Conservation (phyloP, 1,284 basidiomycete species). For the Ceratobasidium theobromae region DNA sequence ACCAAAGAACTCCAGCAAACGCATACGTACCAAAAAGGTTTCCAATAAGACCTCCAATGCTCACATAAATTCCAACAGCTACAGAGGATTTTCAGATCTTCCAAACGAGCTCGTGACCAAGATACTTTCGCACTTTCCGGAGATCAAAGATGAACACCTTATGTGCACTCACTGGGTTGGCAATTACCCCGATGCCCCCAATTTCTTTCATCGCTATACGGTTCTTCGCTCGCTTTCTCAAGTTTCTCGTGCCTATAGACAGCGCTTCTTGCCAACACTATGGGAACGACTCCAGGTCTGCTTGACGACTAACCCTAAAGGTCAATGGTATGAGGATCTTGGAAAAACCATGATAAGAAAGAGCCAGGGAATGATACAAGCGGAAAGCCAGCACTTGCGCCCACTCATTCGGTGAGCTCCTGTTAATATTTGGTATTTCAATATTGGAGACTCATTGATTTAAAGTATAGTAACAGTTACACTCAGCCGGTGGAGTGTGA, state of each 20-base stretch:
- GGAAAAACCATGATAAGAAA: not conserved
- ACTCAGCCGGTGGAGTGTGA: not conserved
- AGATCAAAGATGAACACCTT: not conserved
- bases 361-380: not conserved
- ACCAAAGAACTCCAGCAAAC: no score
- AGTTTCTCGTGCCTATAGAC: not conserved
- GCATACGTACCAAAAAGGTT: no score
- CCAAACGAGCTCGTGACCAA: slow-evolving; percentile 1
- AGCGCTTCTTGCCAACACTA: not conserved
- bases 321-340: not conserved
- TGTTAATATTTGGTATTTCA: not conserved
- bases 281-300: slow-evolving; percentile 2
- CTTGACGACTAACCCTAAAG: not conserved
- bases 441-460: not conserved
- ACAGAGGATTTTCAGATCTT: not conserved
- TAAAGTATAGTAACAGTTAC: not conserved
- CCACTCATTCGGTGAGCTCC: not conserved
- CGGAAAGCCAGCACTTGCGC: not conserved
- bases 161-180: not conserved
- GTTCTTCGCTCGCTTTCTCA: slow-evolving; percentile 1
- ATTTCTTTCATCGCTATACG: not conserved
- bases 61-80: not conserved
- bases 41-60: no score
- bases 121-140: not conserved
- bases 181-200: not conserved